Evolutionary conservation across 345 rosid genomes (phyloP).

Genomic region (Microthlaspi erraticum): DNA sequence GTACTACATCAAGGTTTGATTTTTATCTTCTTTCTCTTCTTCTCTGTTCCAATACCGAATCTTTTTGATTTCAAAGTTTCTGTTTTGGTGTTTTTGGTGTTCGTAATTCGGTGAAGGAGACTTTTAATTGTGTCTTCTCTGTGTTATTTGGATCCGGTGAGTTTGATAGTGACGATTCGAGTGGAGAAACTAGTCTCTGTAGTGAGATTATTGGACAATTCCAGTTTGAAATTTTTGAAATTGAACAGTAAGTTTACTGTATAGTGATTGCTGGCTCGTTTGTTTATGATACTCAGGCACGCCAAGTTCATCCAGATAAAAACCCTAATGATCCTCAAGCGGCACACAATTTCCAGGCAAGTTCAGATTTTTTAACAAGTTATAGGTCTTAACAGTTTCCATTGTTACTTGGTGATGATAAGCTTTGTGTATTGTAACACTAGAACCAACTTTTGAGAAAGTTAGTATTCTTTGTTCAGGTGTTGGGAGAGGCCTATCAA

Average conservation of each 20-base stretch:
- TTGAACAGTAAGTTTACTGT: not conserved
- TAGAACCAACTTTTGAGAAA: not conserved
- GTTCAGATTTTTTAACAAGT: slow-evolving; percentile 4
- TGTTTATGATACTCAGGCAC: slow-evolving; percentile 63
- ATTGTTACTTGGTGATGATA: slow-evolving; percentile 18
- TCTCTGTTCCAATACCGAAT: slow-evolving; percentile 3
- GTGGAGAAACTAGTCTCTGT: not conserved
- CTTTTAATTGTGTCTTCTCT: slow-evolving; percentile 13
- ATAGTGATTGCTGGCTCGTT: slow-evolving; percentile 24
- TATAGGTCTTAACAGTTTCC: not conserved
- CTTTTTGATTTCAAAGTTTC: slow-evolving; percentile 13
- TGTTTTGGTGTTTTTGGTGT: not conserved
- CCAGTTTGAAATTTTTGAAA: not conserved
- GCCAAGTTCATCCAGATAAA: slow-evolving; percentile 98
- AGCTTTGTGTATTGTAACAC: slow-evolving; percentile 24
- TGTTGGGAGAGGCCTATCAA: slow-evolving; percentile 96
- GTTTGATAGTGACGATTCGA: not conserved
- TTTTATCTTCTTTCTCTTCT: slow-evolving; percentile 6
- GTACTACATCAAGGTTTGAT: slow-evolving; percentile 79
- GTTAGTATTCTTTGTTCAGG: slow-evolving; percentile 51
- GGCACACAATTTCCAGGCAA: slow-evolving; percentile 90
- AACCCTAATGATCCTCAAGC: slow-evolving; percentile 94
- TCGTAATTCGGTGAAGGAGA: not conserved
- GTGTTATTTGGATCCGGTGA: not conserved
- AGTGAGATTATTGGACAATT: not conserved